These are phyloP conservation scores for Eimeria mitis DNA, from an alignment of 169 alveolate species.

Conservation along the genomic window DNA sequence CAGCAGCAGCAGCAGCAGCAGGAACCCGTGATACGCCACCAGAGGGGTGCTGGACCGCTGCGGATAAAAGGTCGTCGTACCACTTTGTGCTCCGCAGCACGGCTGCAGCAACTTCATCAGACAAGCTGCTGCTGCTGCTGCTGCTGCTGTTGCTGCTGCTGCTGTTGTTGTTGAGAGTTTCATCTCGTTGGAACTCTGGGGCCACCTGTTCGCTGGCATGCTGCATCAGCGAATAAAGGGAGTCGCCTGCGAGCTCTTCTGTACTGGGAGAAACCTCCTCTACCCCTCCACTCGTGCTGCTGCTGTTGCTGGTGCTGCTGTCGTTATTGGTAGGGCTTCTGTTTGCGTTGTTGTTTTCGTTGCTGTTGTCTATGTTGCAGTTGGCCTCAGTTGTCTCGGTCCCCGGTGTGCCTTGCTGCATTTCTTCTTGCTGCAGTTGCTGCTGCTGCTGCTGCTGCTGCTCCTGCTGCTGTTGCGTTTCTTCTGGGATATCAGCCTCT, in stretches of 20 bases:
- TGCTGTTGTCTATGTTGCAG: neutral
- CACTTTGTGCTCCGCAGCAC: slow-evolving; percentile 60
- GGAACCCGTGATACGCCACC: slow-evolving; percentile 21
- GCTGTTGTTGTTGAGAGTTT: slow-evolving; percentile 2
- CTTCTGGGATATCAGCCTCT: slow-evolving; percentile 59
- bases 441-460: slow-evolving; percentile 49
- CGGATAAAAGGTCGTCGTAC: slow-evolving; percentile 68
- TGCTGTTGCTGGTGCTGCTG: slow-evolving; percentile 31
- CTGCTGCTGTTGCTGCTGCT: slow-evolving; percentile 35
- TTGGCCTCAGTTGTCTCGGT: neutral
- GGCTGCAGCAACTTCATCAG: slow-evolving; percentile 66
- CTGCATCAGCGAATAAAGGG: slow-evolving; percentile 44
- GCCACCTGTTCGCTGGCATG: slow-evolving; percentile 66
- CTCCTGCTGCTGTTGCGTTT: slow-evolving; percentile 37
- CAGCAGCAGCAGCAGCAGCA: slow-evolving; percentile 18
- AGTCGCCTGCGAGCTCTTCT: neutral
- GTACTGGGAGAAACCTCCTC: neutral
- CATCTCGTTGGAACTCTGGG: slow-evolving; percentile 3
- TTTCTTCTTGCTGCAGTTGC: neutral
- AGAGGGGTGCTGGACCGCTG: slow-evolving; percentile 39
- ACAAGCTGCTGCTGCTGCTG: slow-evolving; percentile 53
- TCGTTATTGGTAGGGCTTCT: neutral
- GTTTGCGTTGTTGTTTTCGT: neutral
- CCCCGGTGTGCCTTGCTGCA: neutral
- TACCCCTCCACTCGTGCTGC: neutral